These are phyloP conservation scores for Malassezia caprae DNA, from an alignment of 1,284 basidiomycete genomes.

Conservation along the genomic window DNA sequence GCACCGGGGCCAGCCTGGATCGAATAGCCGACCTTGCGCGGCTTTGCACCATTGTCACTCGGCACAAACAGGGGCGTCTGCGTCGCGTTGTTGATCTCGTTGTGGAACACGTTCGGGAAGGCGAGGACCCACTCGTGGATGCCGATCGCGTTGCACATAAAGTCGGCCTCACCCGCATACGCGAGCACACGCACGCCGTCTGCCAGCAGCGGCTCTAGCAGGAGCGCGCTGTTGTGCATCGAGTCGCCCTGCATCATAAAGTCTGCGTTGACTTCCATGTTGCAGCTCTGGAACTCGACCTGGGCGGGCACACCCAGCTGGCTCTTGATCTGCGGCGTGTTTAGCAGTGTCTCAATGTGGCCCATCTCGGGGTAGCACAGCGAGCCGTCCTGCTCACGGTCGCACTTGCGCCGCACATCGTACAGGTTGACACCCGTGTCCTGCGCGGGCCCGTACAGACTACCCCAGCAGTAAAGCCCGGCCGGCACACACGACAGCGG, in stretches of 20 bases:
- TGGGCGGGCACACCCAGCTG: constrained; percentile 61
- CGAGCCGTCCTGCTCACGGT: constrained; percentile 59
- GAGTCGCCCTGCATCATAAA: constrained; percentile 67
- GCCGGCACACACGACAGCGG: constrained; percentile 55
- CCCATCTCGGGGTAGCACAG: constrained; percentile 56
- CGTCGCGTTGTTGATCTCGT: constrained; percentile 34
- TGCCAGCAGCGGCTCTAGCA: constrained; percentile 66
- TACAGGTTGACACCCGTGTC: constrained; percentile 56
- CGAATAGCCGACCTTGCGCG: constrained; percentile 24
- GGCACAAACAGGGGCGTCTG: constrained; percentile 15
- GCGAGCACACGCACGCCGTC: constrained; percentile 66
- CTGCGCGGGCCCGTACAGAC: constrained; percentile 53
- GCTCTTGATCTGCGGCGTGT: constrained; percentile 57
- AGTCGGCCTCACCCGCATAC: constrained; percentile 76
- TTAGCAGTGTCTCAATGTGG: constrained; percentile 49
- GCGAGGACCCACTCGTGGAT: constrained; percentile 39
- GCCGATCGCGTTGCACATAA: constrained; percentile 51
- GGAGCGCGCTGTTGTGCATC: constrained; percentile 63
- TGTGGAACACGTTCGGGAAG: constrained; percentile 31
- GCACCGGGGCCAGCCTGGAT: constrained; percentile 38
- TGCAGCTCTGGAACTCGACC: constrained; percentile 56
- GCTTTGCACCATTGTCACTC: constrained; percentile 29
- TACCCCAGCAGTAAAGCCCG: constrained; percentile 50
- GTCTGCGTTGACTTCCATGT: constrained; percentile 56
- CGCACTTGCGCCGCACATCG: constrained; percentile 70